Percentiles rank a stretch among this genome's conserved stretches.
phyloP scores from a whole-genome alignment of 805 yeast genomes.

The Candida cerambycidarum region DNA sequence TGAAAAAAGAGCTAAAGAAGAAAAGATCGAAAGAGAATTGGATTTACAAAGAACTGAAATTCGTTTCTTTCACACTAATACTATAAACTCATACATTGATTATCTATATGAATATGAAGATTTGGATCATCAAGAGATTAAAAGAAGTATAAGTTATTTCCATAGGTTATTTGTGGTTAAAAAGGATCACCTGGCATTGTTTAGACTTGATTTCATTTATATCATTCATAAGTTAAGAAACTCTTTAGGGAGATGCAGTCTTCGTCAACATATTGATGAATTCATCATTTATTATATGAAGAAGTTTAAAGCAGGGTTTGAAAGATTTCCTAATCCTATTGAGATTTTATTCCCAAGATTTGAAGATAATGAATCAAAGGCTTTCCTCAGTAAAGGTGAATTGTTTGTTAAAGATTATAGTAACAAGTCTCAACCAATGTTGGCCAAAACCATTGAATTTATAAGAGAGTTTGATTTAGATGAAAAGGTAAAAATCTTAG shows the following conservation, averaged over 20 bases:
- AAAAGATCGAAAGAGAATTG: conserved; percentile 47
- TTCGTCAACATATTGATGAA: conserved; percentile 61
- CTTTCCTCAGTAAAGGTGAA: conserved; percentile 65
- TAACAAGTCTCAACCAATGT: conserved; percentile 22
- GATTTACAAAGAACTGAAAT: conserved; percentile 42
- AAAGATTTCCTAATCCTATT: conserved; percentile 53
- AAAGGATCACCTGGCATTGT: conserved; percentile 56
- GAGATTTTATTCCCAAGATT: conserved; percentile 69
- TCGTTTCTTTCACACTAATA: conserved; percentile 54
- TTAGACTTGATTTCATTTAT: conserved; percentile 72
- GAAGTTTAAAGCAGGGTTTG: conserved; percentile 48
- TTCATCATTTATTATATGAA: conserved; percentile 67
- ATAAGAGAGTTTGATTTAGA: conserved; percentile 36
- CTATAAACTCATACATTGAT: conserved; percentile 65
- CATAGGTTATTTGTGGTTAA: conserved; percentile 64
- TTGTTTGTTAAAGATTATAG: conserved; percentile 20
- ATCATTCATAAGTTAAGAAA: conserved; percentile 49
- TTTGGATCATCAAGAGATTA: conserved; percentile 57
- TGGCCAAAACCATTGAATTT: conserved; percentile 38
- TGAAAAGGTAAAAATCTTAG: conserved; percentile 50
- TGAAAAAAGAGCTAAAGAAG: conserved; percentile 32
- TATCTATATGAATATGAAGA: conserved; percentile 63
- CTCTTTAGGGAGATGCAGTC: conserved; percentile 48
- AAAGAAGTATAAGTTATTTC: conserved; percentile 65
- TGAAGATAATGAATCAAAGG: conserved; percentile 42